A percentile compares a stretch with the other conserved stretches of the same genome.
Conservation (phyloP, 352 stramenopile species). For the Globisporangium apiculatum region DNA sequence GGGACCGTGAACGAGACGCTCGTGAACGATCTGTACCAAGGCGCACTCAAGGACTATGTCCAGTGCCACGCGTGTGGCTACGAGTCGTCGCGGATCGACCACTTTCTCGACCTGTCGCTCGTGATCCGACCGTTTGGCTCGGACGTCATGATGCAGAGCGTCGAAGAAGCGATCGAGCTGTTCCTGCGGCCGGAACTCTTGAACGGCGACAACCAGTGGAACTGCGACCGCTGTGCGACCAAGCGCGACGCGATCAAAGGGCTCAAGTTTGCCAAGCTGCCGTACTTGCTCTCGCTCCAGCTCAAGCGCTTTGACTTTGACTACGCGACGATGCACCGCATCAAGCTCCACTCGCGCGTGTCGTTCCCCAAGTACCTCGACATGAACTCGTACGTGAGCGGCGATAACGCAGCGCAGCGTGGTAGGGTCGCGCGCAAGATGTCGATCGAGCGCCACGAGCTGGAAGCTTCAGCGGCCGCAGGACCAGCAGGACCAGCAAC, state of each 20-base stretch:
- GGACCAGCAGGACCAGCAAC: background rate
- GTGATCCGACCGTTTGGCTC: conserved; percentile 86
- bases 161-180: conserved; percentile 84
- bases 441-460: conserved; percentile 75
- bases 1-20: conserved; percentile 80
- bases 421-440: conserved; percentile 79
- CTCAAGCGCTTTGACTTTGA: conserved; percentile 92
- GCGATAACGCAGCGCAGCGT: conserved; percentile 33
- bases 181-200: conserved; percentile 84
- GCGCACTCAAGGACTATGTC: conserved; percentile 86
- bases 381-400: conserved; percentile 84
- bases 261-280: conserved; percentile 84
- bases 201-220: conserved; percentile 88
- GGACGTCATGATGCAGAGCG: conserved; percentile 76
- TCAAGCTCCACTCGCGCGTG: conserved; percentile 85
- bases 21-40: conserved; percentile 85
- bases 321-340: conserved; percentile 83
- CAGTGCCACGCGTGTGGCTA: conserved; percentile 80
- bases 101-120: conserved; percentile 87
- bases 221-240: conserved; percentile 74
- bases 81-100: conserved; percentile 79
- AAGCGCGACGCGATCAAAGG: conserved; percentile 89
- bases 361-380: conserved; percentile 87
- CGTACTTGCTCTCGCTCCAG: conserved; percentile 86
- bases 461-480: conserved; percentile 30